phyloP scores from a whole-genome alignment of 805 yeast species.

The Candida fluviatilis region DNA sequence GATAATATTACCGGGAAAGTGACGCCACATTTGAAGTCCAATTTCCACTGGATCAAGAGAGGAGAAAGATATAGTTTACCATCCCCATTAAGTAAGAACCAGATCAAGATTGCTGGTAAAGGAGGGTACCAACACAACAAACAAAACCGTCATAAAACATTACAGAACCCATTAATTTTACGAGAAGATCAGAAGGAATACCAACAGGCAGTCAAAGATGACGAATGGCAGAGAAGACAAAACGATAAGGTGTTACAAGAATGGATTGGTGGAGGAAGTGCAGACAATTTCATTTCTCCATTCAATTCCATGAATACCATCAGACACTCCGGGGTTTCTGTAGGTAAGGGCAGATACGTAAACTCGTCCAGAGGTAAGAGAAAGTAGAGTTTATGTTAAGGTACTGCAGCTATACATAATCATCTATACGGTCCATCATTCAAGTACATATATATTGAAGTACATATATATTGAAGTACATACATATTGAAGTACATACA shows the following conservation, averaged over 20 bases:
- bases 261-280: conserved; percentile 94
- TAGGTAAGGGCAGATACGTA: conserved; percentile 82
- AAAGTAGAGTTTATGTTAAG: too few species aligned
- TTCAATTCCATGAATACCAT: conserved; percentile 45
- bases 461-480: too few species aligned
- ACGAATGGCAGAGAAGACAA: conserved; percentile 80
- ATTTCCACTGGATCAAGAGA: conserved; percentile 89
- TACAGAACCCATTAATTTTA: conserved; percentile 51
- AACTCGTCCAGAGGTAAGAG: conserved; percentile 51
- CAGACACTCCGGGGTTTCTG: conserved; percentile 60
- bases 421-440: too few species aligned
- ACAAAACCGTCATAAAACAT: conserved; percentile 47
- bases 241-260: conserved; percentile 82
- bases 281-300: conserved; percentile 86
- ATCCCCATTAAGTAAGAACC: conserved; percentile 79
- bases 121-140: conserved; percentile 76
- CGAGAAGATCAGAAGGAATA: conserved; percentile 96
- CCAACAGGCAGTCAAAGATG: conserved; percentile 79
- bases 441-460: too few species aligned
- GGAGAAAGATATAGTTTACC: conserved; percentile 82
- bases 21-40: conserved; percentile 82
- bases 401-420: too few species aligned
- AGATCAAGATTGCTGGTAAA: conserved; percentile 68
- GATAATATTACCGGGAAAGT: conserved; percentile 74
- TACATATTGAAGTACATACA: too few species aligned